Percentiles rank a stretch among this genome's conserved stretches.
phyloP scores from a whole-genome alignment of 352 stramenopile species.

The Thalassiosira allenii region DNA sequence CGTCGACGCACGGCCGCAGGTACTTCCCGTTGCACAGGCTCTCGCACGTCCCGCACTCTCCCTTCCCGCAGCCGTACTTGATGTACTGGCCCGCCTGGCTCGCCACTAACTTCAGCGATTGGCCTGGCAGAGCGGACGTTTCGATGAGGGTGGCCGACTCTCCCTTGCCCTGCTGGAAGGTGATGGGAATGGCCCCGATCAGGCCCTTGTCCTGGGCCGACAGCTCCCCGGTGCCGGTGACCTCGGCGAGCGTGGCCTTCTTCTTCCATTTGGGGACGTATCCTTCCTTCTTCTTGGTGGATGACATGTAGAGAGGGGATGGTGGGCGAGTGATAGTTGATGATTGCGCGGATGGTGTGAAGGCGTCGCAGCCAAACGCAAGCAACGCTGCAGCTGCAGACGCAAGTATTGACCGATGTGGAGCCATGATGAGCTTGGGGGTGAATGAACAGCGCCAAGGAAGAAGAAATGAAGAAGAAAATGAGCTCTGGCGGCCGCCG shows the following conservation, averaged over 20 bases:
- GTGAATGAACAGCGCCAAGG: background rate
- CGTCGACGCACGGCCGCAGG: conserved; percentile 76
- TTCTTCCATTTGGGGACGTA: conserved; percentile 87
- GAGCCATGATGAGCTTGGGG: conserved; percentile 22
- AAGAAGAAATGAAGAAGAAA: too few relatives aligned
- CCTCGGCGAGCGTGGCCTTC: conserved; percentile 78
- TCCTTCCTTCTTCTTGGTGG: conserved; percentile 42
- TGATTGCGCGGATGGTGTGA: conserved; percentile 25
- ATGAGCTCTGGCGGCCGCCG: too few relatives aligned
- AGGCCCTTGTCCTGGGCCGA: conserved; percentile 71
- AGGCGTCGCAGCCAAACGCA: conserved; percentile 30
- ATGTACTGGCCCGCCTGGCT: conserved; percentile 87
- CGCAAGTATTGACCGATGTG: conserved; percentile 9
- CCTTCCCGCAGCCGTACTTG: conserved; percentile 86
- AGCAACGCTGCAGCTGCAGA: conserved; percentile 18
- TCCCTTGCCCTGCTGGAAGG: conserved; percentile 77
- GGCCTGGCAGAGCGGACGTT: conserved; percentile 75
- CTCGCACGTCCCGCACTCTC: conserved; percentile 86
- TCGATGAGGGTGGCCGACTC: conserved; percentile 64
- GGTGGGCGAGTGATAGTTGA: conserved; percentile 2
- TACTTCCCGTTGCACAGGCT: conserved; percentile 82
- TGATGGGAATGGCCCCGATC: conserved; percentile 75
- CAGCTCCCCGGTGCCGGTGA: conserved; percentile 50
- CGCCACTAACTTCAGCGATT: conserved; percentile 80
- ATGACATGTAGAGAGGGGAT: conserved; percentile 51